Base-by-base conservation (phyloP, 1,284 basidiomycete species). In the Coriolopsis trogii region DNA sequence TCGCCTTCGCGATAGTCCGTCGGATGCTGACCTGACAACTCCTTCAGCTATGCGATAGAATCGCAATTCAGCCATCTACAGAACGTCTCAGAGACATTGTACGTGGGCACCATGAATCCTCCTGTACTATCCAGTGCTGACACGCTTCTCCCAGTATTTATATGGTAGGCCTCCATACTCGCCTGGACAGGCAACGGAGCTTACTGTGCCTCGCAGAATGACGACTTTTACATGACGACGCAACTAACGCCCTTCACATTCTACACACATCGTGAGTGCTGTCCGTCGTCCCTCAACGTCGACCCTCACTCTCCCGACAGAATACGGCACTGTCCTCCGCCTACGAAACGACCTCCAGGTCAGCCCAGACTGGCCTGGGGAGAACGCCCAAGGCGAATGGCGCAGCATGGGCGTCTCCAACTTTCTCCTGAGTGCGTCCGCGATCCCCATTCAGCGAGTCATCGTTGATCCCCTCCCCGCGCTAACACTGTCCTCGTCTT, bases 321-420 rank as follows among this genome's bases (percentile, higher is more conserved):
- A 58, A 16, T 70, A 67, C 41, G 70, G 70, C n/a, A 53, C 64
- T 6, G 70, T 72, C 12, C 58, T 72, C 5, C 64, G 69, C 21
- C 42, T 68, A 18, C 60, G 65, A 33, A 41, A 58, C 0, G 51
- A 49, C 23, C 58, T 72, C 23, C 55, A 61, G 44, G 61, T 70
- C 3, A 36, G 56, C 1, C 63, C 64, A 1, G 58, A 63, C 9
- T 56, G 53, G 30, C 66, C 64, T 2, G 41, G 48, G 16, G 37
- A 31, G 7, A 46, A 53, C 18, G 60, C 59, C 12, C 59, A 61
- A 24, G 67, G 67, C 37, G 70, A 71, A 56, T 70, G 68, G 70
- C 66, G 67, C 16, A 66, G 65, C 29, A 63, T 70, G 59, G 63
- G 64, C 34, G 56, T 62, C 44, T 60, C 64, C 13, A 68, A 67